Evolutionary conservation across 1,139 yeast species (phyloP).

Genomic region (Lodderomyces orthopsilosis): DNA sequence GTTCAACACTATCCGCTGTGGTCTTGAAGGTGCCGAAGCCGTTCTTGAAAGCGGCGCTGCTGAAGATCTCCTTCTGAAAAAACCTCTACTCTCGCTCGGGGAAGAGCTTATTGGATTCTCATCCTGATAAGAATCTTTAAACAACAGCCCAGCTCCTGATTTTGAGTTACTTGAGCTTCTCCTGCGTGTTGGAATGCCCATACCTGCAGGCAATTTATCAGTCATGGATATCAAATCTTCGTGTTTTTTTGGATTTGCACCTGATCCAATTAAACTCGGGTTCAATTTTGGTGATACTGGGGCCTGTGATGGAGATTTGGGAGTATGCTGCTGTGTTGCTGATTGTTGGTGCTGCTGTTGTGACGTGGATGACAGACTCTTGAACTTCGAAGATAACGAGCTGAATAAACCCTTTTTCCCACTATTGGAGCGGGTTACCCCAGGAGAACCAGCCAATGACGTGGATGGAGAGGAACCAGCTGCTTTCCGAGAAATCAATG

Average conservation of each 20-base stretch:
- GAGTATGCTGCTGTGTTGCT: background rate
- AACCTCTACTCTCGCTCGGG: slow-evolving; percentile 7
- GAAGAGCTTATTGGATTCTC: slow-evolving; percentile 7
- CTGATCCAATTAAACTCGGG: slow-evolving; percentile 20
- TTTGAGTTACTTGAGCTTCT: slow-evolving; percentile 12
- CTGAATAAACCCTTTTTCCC: slow-evolving; percentile 45
- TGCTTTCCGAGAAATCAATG: slow-evolving; percentile 9
- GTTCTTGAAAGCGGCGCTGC: slow-evolving; percentile 2
- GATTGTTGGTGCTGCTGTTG: slow-evolving; percentile 12
- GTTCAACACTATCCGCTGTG: slow-evolving; percentile 41
- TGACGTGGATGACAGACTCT: slow-evolving; percentile 13
- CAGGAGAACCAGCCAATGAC: slow-evolving; percentile 15
- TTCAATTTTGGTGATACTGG: slow-evolving; percentile 16
- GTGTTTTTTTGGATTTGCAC: slow-evolving; percentile 12
- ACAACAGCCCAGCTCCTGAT: slow-evolving; percentile 2
- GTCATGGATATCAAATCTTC: slow-evolving; percentile 24
- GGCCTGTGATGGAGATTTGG: slow-evolving; percentile 12
- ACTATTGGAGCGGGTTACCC: slow-evolving; percentile 24
- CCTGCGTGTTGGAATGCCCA: slow-evolving; percentile 16
- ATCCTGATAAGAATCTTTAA: slow-evolving; percentile 14
- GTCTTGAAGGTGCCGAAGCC: slow-evolving; percentile 5
- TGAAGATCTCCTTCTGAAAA: slow-evolving; percentile 16
- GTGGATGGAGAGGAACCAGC: slow-evolving; percentile 15
- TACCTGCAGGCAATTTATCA: slow-evolving; percentile 22
- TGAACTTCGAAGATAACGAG: slow-evolving; percentile 56